Conservation (phyloP, 2,329 filamentous ascomycete genomes). For the Fusarium luffae region DNA sequence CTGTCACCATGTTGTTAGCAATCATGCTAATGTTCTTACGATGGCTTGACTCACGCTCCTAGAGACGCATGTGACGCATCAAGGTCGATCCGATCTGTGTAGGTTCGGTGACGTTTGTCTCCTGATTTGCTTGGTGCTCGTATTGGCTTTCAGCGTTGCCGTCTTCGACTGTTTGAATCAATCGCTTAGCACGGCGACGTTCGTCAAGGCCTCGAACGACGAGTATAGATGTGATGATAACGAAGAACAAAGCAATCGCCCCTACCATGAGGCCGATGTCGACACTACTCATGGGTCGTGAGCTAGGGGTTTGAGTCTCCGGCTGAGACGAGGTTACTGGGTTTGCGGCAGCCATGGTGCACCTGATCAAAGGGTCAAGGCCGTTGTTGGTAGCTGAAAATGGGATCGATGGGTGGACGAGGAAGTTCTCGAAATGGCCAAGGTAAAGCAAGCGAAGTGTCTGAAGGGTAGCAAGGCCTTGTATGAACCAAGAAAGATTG, state of each 20-base stretch:
- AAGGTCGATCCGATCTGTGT: background rate
- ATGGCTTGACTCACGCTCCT: constrained; percentile 14
- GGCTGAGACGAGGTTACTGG: constrained; percentile 3
- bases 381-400: background rate
- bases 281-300: constrained; percentile 34
- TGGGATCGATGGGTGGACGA: background rate
- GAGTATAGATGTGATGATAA: constrained; percentile 41
- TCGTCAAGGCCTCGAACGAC: constrained; percentile 34
- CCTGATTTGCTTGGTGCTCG: background rate
- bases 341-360: constrained; percentile 1
- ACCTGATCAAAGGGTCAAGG: background rate
- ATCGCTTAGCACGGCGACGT: constrained; percentile 11
- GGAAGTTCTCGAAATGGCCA: background rate
- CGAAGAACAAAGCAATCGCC: constrained; percentile 38
- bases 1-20: constrained; percentile 7
- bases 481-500: background rate
- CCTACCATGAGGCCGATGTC: constrained; percentile 47
- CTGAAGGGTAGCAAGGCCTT: background rate
- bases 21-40: background rate
- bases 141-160: constrained; percentile 6
- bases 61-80: background rate
- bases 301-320: background rate
- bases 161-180: constrained; percentile 24
- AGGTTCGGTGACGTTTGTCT: background rate
- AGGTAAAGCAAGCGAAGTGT: background rate